A percentile compares a stretch with the other conserved stretches of the same genome.
Evolutionary conservation across 2,329 filamentous ascomycete species (phyloP).

Genomic region (Fusarium temperatum): DNA sequence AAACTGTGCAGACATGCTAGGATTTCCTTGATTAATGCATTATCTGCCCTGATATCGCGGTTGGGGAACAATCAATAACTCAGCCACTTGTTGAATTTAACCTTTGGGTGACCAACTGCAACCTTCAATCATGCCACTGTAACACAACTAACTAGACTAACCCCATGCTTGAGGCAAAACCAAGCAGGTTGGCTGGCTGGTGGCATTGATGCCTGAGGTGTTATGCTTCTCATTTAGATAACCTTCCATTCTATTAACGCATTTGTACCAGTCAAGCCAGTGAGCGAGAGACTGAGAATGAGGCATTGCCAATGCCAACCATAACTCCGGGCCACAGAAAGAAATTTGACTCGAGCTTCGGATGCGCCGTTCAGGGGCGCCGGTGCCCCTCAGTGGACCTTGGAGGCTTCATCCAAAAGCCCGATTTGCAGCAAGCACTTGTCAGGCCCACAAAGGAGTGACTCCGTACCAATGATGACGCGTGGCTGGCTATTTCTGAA

Average conservation of each 20-base stretch:
- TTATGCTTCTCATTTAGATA: neutral
- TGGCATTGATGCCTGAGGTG: neutral
- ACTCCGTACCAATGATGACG: conserved; percentile 37
- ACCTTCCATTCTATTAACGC: neutral
- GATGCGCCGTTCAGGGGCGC: conserved; percentile 43
- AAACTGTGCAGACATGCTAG: neutral
- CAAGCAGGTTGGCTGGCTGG: neutral
- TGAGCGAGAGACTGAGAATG: neutral
- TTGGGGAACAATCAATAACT: neutral
- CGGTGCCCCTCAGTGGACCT: conserved; percentile 18
- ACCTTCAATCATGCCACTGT: conserved; percentile 11
- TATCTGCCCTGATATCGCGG: conserved; percentile 19
- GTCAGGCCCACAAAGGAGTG: conserved; percentile 13
- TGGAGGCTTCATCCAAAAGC: conserved; percentile 14
- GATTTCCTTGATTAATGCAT: conserved; percentile 5
- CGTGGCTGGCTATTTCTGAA: conserved; percentile 24
- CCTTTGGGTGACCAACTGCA: conserved; percentile 4
- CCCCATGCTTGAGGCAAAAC: neutral
- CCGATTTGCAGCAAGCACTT: conserved; percentile 22
- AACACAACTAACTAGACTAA: conserved; percentile 8
- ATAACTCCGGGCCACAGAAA: conserved; percentile 3
- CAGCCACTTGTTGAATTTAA: neutral
- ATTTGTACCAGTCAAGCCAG: neutral
- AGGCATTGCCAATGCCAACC: conserved; percentile 16
- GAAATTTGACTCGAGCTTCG: conserved; percentile 36